These are phyloP conservation scores for Lactifluus subvellereus DNA, from an alignment of 768 basidiomycete species.

Conservation along the genomic window DNA sequence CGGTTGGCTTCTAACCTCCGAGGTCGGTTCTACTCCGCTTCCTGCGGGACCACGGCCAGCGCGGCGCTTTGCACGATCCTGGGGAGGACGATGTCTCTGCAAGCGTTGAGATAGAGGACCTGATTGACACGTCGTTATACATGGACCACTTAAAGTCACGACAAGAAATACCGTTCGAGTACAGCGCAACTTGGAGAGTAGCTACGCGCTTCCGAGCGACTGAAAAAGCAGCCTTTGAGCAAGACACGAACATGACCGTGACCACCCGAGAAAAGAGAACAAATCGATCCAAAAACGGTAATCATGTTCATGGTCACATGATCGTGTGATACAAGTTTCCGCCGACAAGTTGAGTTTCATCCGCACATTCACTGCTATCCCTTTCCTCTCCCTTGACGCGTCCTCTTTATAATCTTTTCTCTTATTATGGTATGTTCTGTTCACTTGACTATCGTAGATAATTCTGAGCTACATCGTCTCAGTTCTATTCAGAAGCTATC, in stretches of 20 bases:
- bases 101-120: not conserved
- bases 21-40: too few relatives aligned
- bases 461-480: not conserved
- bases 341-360: not conserved
- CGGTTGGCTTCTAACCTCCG: not conserved
- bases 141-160: not conserved
- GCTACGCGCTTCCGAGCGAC: conserved; percentile 10
- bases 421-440: conserved; percentile 24
- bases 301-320: not conserved
- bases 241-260: conserved; percentile 15
- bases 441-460: not conserved
- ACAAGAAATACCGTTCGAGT: conserved; percentile 7
- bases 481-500: conserved; percentile 95
- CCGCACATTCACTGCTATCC: conserved; percentile 5
- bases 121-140: not conserved
- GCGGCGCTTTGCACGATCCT: not conserved
- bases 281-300: not conserved
- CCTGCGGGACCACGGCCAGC: not conserved
- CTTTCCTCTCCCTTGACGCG: conserved; percentile 17
- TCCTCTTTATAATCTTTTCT: not conserved
- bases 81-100: not conserved
- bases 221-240: conserved; percentile 15
- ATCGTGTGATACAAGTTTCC: conserved; percentile 6
- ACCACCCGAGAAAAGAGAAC: too few relatives aligned
- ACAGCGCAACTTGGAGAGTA: not conserved